Evolutionary conservation across 148 eudicot species (phyloP), one percentile per base, ranked within the genome.

Genomic region (Polygonum maritimum): DNA sequence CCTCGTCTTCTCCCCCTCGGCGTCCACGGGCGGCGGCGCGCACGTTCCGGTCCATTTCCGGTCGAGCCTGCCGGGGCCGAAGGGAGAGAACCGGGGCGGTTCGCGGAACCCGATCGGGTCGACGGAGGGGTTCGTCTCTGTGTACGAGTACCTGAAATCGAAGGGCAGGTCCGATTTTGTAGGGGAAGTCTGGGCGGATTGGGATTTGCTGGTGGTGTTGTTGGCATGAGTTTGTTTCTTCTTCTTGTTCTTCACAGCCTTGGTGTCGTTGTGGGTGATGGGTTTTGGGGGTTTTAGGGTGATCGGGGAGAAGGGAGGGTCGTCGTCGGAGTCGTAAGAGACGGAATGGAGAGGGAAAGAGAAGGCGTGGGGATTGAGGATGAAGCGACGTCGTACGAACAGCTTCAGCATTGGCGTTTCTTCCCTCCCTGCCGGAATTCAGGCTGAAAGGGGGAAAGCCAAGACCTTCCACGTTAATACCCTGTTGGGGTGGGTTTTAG

Each of bases 11-110:
- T 79, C 58, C 73, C 82, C 81, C 5, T 26, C 83, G 16, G 5
- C 58, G 3, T 35, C 82, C 41, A 35, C 77, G 22, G 15, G 70
- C 1, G 80, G 84, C 76, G 89, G 91, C 21, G 98, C 96, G 49
- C 86, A 81, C 12, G 96, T 88, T 14, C 98, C 98, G 47, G 92
- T 89, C 98, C 98, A 95, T 47, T 85, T 83, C 75, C 98, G 83
- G 75, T 92, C 92, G 52, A 95, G 85, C 47, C 98, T 86, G n/a
- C 92, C 94, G 18, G 96, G 98, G 1, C 98, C 98, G 40, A 95
- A 95, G 0, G 98, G 98, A 5, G 97, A 95, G 78, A 89, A 95
- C 54, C 76, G 73, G 39, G 89, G 88, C 48, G 97, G 89, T 79
- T 95, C 98, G 0, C 98, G 96, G 48, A 86, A 95, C 36, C 92